These are phyloP conservation scores for Penicillium sclerotiorum DNA, from an alignment of 2,329 filamentous ascomycete species.

Conservation along the genomic window DNA sequence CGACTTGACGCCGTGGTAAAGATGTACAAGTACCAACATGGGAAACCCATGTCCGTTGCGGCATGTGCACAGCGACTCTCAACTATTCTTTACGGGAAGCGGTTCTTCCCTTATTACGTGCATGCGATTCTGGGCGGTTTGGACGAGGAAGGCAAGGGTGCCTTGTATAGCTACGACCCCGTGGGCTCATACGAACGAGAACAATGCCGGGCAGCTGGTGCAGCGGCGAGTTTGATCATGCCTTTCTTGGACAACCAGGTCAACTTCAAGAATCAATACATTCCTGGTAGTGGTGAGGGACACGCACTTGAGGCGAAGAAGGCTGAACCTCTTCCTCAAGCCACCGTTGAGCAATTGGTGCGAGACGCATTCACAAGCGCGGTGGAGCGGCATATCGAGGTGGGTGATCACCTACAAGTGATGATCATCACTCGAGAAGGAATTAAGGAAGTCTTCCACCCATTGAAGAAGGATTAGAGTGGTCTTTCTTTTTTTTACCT, in stretches of 20 bases:
- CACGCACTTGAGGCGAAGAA: conserved; percentile 69
- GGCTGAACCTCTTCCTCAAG: conserved; percentile 67
- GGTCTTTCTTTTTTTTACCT: conserved; percentile 16
- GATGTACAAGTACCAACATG: conserved; percentile 98
- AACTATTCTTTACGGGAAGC: conserved; percentile 94
- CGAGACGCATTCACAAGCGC: conserved; percentile 98
- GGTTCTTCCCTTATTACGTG: conserved; percentile 99
- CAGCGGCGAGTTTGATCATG: conserved; percentile 94
- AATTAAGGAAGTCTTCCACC: conserved; percentile 80
- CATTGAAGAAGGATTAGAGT: conserved; percentile 84
- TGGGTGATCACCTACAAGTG: conserved; percentile 94
- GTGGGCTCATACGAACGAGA: conserved; percentile 98
- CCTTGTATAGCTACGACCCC: conserved; percentile 95
- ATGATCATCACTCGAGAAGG: conserved; percentile 86
- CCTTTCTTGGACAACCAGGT: conserved; percentile 99
- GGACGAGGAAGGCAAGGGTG: conserved; percentile 91
- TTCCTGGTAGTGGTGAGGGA: conserved; percentile 80
- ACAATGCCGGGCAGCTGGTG: conserved; percentile 90
- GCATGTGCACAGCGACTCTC: conserved; percentile 94
- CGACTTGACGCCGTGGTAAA: conserved; percentile 93
- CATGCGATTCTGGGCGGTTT: conserved; percentile 91
- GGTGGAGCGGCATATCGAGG: conserved; percentile 98
- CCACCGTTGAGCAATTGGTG: conserved; percentile 81
- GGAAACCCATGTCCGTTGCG: conserved; percentile 91
- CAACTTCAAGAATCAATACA: conserved; percentile 98